Base-by-base conservation (phyloP, 345 rosid species). In the Nephelium lappaceum region DNA sequence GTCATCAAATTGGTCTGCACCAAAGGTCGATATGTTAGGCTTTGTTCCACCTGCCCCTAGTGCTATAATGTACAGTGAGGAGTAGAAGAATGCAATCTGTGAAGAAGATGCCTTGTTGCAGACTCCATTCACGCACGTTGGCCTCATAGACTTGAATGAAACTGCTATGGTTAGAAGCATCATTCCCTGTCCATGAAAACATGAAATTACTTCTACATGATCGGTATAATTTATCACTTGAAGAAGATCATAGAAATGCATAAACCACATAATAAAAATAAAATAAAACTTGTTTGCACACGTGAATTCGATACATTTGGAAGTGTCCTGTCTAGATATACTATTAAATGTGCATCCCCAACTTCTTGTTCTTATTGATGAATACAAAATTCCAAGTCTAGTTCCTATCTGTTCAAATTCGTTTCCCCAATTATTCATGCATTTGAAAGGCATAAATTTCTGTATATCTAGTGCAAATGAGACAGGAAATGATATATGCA, bases 1-100 rank as follows among this genome's bases (percentile, higher is more conserved):
- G 71, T 90, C 92, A 74, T 95, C 98, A 78, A 95, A 95, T 73
- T 95, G 98, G 91, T 95, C 98, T 0, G 98, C 98, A 0, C 98
- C 98, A 47, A 95, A 92, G 38, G 98, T 93, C 45, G 98, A 95
- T 67, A 95, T 92, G 89, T 91, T 95, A 8, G 98, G 98, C 77
- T 95, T 95, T 39, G 95, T 95, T 36, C 98, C 98, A 0, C 98
- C 98, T 0, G 98, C 89, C 67, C 98, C 98, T 10, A 93, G 66
- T 11, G 98, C 97, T 71, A 93, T 89, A 47, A 86, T 86, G 77
- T 95, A 95, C 47, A 93, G 95, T 15, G 98, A 85, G 39, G 80
- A 61, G 85, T 95, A 92, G 86, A 95, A 92, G 80, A 93, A 90
- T 0, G 89, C 64, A 55, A 89, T 84, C 78, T 93, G 98, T 24